phyloP scores from a whole-genome alignment of 1,284 basidiomycete genomes.

The Boletellus sp. region DNA sequence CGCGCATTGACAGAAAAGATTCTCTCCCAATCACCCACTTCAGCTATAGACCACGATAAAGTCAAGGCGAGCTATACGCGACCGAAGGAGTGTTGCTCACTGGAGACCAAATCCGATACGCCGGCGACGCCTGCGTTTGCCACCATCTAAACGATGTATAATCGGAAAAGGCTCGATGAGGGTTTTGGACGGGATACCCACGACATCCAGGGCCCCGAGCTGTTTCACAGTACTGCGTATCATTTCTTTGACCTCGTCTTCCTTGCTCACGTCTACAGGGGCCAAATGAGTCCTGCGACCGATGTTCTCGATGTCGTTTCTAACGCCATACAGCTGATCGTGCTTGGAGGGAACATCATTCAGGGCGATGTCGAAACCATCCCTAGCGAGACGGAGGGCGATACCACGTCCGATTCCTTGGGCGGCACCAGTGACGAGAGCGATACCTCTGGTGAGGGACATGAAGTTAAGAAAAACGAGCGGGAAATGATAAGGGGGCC shows the following conservation, averaged over 20 bases:
- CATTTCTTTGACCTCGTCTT: constrained; percentile 8
- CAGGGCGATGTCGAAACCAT: constrained; percentile 15
- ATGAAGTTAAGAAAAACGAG: neutral
- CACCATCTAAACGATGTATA: constrained; percentile 3
- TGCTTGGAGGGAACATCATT: constrained; percentile 18
- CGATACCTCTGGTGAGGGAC: constrained; percentile 15
- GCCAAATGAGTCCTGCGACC: constrained; percentile 6
- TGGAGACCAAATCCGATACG: constrained; percentile 1
- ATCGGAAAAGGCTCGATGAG: neutral
- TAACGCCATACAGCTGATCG: constrained; percentile 5
- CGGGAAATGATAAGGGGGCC: too few relatives aligned
- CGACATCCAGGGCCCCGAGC: constrained; percentile 11
- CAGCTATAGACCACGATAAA: constrained; percentile 9
- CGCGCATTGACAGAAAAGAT: constrained; percentile 26
- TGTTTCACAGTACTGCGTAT: neutral
- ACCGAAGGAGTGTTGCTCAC: neutral
- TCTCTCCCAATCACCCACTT: constrained; percentile 23
- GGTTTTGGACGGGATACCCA: neutral
- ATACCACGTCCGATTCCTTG: constrained; percentile 18
- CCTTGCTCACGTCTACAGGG: constrained; percentile 4
- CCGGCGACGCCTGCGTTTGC: constrained; percentile 11
- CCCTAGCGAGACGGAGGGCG: constrained; percentile 17
- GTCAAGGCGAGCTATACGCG: neutral
- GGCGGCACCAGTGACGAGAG: constrained; percentile 19
- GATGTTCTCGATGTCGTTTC: constrained; percentile 4